Base-by-base conservation (phyloP, 2,329 filamentous ascomycete genomes). In the Fusarium coicis region DNA sequence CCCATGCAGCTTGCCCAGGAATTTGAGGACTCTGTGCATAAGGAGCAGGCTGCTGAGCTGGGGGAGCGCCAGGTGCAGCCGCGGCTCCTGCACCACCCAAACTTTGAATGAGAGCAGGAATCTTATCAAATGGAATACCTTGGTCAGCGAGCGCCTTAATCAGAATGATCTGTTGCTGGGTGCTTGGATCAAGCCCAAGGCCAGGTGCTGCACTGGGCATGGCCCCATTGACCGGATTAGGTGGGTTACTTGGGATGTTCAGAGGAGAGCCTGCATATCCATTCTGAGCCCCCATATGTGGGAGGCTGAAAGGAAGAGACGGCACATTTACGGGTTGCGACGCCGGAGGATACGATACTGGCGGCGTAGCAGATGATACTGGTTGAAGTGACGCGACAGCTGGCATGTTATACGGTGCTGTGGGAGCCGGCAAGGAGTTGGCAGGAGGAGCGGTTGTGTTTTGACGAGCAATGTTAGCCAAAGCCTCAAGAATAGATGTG, bases 391-490 rank as follows among this genome's bases (percentile, higher is more conserved):
- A 71, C 50, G 80, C 76, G 49, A 80, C 75, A 62, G 79, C 63
- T 59, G 82, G 77, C 68, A 83, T 76, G 63, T 73, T 79, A 79
- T 84, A 82, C 58, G 87, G 83, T 52, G 86, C 83, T 42, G 87
- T 82, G 68, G 89, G 80, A 57, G 84, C 73, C 30, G 79, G 80
- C 28, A 80, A 75, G 57, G 81, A 79, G 77, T 78, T 84, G 78
- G 78, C 81, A 57, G 86, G 82, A 57, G 85, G 82, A 60, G 85
- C 82, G 28, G 85, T 84, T 42, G 86, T 89, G 80, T 91, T 94
- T 81, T 94, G 92, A 73, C 93, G 92, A 43, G 93, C 93, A 83
- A 96, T 93, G 79, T 93, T 93, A 73, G 93, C 93, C 72, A 96
- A 87, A 49, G 92, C 92, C 80, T 93, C 93, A 82, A 95, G 87